A percentile compares a stretch with the other conserved stretches of the same genome.
These are phyloP conservation scores for Scenedesmus sp. DNA, from an alignment of 163 green algal genomes.

Conservation along the genomic window DNA sequence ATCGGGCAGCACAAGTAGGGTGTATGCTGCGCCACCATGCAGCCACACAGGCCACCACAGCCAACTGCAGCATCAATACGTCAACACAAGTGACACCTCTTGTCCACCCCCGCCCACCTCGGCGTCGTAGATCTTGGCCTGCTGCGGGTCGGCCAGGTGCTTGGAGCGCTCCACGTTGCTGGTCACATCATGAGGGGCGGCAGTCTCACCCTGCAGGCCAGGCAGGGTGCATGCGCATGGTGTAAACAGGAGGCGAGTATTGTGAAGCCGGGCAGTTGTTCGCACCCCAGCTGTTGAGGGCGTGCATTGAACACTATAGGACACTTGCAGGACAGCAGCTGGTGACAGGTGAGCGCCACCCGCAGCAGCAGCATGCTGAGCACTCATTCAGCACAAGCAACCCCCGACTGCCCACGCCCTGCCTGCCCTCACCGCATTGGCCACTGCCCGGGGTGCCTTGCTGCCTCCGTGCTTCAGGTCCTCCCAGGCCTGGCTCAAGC, in stretches of 20 bases:
- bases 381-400: no score
- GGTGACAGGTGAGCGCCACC: neutral
- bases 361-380: neutral
- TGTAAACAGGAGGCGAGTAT: neutral
- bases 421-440: slow-evolving; percentile 3
- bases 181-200: slow-evolving; percentile 47
- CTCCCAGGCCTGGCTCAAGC: slow-evolving; percentile 45
- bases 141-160: slow-evolving; percentile 53
- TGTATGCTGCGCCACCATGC: neutral
- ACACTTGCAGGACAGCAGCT: neutral
- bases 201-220: slow-evolving; percentile 43
- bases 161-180: slow-evolving; percentile 63
- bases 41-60: neutral
- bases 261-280: neutral
- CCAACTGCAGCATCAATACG: neutral
- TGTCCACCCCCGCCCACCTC: slow-evolving; percentile 39
- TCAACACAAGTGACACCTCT: neutral
- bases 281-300: no score
- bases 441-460: slow-evolving; percentile 33
- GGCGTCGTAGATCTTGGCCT: slow-evolving; percentile 62
- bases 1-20: neutral
- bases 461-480: slow-evolving; percentile 47
- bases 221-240: neutral
- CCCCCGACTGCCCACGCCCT: no score
- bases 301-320: no score